phyloP scores from a whole-genome alignment of 108 stramenopile species.

The Schizochytrium sp. region DNA sequence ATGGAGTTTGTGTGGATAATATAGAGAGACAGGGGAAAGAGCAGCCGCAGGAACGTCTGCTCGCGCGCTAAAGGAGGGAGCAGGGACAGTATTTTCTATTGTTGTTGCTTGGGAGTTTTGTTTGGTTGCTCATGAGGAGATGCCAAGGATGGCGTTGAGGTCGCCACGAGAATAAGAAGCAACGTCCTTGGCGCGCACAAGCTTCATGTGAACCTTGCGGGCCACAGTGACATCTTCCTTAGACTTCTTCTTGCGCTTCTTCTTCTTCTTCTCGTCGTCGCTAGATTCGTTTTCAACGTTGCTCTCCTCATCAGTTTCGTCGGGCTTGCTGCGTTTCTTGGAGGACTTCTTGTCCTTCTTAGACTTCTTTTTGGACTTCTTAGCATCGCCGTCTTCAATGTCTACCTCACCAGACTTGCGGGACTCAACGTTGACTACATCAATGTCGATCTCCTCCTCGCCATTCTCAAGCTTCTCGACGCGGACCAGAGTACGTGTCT shows the following conservation, averaged over 20 bases:
- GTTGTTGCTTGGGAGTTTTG: no score
- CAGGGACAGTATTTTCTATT: no score
- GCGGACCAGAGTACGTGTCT: neutral
- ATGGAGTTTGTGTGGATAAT: no score
- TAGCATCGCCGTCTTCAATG: neutral
- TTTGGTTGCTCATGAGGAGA: neutral
- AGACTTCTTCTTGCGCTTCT: slow-evolving; percentile 41
- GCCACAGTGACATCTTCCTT: neutral
- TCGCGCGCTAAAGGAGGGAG: no score
- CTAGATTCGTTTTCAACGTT: neutral
- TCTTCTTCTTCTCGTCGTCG: neutral
- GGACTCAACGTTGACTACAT: neutral
- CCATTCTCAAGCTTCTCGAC: neutral
- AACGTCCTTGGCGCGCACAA: slow-evolving; percentile 60
- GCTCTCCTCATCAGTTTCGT: slow-evolving; percentile 14
- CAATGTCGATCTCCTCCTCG: slow-evolving; percentile 3
- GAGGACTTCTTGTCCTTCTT: slow-evolving; percentile 64
- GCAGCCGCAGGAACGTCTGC: no score
- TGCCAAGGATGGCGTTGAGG: slow-evolving; percentile 61
- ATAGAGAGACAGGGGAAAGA: no score
- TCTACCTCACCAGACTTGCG: neutral
- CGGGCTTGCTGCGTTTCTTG: slow-evolving; percentile 64
- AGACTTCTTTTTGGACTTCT: slow-evolving; percentile 67
- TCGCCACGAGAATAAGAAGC: slow-evolving; percentile 43
- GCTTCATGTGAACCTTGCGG: neutral